Evolutionary conservation across 768 basidiomycete genomes (phyloP).

Genomic region (Mycena vulgaris): DNA sequence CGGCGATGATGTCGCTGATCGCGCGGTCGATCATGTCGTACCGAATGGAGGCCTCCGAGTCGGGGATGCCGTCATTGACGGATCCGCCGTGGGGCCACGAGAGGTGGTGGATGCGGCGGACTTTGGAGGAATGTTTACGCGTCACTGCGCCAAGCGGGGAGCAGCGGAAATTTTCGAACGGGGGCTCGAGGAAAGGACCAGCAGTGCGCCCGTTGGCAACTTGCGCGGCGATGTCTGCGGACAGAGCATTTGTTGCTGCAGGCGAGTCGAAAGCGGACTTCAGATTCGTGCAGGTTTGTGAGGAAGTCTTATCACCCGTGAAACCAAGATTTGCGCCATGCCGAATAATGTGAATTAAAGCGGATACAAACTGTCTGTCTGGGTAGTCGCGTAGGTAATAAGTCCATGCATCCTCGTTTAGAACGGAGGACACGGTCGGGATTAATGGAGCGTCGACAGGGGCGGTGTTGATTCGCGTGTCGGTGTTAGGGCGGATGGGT

Average conservation of each 20-base stretch:
- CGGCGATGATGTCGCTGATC: background rate
- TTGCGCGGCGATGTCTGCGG: conserved; percentile 21
- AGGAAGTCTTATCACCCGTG: conserved; percentile 3
- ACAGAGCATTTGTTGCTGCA: conserved; percentile 16
- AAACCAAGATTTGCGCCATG: conserved; percentile 33
- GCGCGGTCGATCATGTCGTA: background rate
- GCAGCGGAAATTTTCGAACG: too few relatives aligned
- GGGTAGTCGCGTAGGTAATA: conserved; percentile 36
- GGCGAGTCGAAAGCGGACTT: conserved; percentile 40
- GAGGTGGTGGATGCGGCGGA: too few relatives aligned
- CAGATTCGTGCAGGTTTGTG: conserved; percentile 41
- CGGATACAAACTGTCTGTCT: conserved; percentile 32
- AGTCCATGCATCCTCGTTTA: too few relatives aligned
- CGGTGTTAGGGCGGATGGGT: conserved; percentile 28
- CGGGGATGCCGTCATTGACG: conserved; percentile 41
- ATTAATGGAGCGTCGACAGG: background rate
- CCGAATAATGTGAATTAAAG: conserved; percentile 31
- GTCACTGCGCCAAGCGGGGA: too few relatives aligned
- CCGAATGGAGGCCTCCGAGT: conserved; percentile 32
- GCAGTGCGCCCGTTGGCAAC: conserved; percentile 28
- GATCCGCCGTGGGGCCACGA: conserved; percentile 38
- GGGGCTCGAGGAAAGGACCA: conserved; percentile 42
- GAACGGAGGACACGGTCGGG: conserved; percentile 18
- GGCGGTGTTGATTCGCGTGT: conserved; percentile 28
- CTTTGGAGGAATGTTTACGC: too few relatives aligned